Percentiles rank a stretch among this genome's conserved stretches.
Conservation (phyloP, 1,284 basidiomycete species). For the Heterobasidion occidentale region DNA sequence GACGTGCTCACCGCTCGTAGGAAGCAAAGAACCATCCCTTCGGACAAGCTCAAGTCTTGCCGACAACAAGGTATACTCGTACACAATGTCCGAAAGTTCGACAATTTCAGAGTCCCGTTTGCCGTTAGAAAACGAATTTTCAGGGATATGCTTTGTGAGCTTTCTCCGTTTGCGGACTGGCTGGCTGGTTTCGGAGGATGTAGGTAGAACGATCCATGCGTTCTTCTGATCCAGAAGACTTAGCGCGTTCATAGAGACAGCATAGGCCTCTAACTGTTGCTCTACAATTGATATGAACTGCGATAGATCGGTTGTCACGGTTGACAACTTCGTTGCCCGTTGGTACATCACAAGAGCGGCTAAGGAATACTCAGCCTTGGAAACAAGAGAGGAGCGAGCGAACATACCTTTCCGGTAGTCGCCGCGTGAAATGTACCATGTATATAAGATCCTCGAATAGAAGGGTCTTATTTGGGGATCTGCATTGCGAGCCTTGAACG, state of each 20-base stretch:
- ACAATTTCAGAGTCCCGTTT: constrained; percentile 71
- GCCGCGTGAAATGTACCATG: constrained; percentile 82
- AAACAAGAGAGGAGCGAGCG: constrained; percentile 2
- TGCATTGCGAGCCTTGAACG: constrained; percentile 92
- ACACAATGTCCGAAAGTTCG: constrained; percentile 75
- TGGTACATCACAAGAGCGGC: constrained; percentile 94
- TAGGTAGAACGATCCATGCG: constrained; percentile 76
- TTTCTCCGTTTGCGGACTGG: constrained; percentile 56
- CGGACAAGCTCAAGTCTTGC: constrained; percentile 74
- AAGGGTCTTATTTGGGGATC: constrained; percentile 82
- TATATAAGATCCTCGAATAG: constrained; percentile 92
- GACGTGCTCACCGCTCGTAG: constrained; percentile 32
- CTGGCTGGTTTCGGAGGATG: constrained; percentile 35
- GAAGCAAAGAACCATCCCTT: constrained; percentile 43
- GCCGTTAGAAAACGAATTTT: constrained; percentile 55
- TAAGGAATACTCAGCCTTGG: constrained; percentile 22
- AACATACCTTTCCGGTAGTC: constrained; percentile 82
- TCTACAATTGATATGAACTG: constrained; percentile 57
- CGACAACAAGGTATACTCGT: constrained; percentile 77
- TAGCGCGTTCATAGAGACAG: constrained; percentile 86
- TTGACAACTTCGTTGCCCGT: constrained; percentile 74
- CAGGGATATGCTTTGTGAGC: constrained; percentile 73
- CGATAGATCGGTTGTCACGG: constrained; percentile 39
- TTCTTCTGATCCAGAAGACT: constrained; percentile 75
- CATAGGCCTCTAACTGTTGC: constrained; percentile 77